phyloP scores from a whole-genome alignment of 257 asterid genomes.

The Penstemon eatonii region DNA sequence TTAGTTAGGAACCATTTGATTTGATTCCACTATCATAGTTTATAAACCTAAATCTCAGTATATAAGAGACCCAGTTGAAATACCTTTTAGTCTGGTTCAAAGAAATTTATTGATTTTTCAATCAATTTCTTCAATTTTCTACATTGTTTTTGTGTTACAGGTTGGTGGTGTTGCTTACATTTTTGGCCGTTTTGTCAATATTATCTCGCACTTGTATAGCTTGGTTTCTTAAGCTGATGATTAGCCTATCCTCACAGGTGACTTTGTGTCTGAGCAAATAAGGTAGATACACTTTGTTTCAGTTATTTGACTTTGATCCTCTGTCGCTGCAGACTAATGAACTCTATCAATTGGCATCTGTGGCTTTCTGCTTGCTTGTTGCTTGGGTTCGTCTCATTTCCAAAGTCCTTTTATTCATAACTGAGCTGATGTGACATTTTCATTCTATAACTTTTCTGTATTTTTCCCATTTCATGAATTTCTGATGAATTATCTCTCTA shows the following conservation, averaged over 20 bases:
- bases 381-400: constrained; percentile 72
- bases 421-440: constrained; percentile 16
- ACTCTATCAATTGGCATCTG: constrained; percentile 81
- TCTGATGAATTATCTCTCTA: background rate
- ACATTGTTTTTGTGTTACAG: constrained; percentile 40
- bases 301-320: constrained; percentile 36
- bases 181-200: constrained; percentile 54
- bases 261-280: constrained; percentile 31
- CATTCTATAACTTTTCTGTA: constrained; percentile 16
- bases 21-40: no score
- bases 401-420: constrained; percentile 24
- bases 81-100: no score
- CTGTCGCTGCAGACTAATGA: constrained; percentile 74
- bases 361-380: constrained; percentile 87
- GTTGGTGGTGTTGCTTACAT: constrained; percentile 55
- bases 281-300: constrained; percentile 24
- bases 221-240: constrained; percentile 80
- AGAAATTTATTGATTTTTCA: no score
- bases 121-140: no score
- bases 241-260: constrained; percentile 77
- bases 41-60: no score
- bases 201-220: constrained; percentile 66
- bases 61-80: no score
- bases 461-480: constrained; percentile 1
- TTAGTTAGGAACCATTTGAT: no score